A percentile compares a stretch with the other conserved stretches of the same genome.
phyloP scores from a whole-genome alignment of 78 protist genomes.

The Monosiga brevicollis region DNA sequence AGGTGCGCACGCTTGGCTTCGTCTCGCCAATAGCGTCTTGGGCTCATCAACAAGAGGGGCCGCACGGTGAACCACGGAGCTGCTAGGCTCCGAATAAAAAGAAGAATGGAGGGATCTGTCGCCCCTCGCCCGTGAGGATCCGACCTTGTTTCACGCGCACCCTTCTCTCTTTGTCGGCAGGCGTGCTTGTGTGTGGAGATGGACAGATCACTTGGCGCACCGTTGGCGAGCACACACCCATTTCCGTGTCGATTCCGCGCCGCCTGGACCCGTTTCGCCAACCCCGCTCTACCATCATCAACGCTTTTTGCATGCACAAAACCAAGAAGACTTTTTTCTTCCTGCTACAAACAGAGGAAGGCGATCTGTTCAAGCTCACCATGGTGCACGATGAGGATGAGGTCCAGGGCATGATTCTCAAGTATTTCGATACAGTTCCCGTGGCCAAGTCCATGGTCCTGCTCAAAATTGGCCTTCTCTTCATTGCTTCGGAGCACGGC shows the following conservation, averaged over 20 bases:
- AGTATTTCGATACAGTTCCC: constrained; percentile 87
- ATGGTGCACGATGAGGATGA: constrained; percentile 40
- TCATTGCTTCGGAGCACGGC: constrained; percentile 89
- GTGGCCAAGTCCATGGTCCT: constrained; percentile 50
- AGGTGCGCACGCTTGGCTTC: too few species aligned
- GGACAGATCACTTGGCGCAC: constrained; percentile 35
- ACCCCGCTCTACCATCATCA: constrained; percentile 3
- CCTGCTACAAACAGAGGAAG: constrained; percentile 85
- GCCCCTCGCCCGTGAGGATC: too few species aligned
- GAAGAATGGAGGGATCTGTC: too few species aligned
- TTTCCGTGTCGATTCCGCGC: constrained; percentile 37
- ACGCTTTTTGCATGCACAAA: constrained; percentile 40
- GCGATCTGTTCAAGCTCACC: constrained; percentile 83
- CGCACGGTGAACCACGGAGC: too few species aligned
- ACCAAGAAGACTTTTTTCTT: constrained; percentile 68
- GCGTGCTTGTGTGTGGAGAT: not conserved
- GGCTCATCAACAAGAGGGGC: too few species aligned
- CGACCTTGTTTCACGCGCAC: too few species aligned
- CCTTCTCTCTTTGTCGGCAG: too few species aligned
- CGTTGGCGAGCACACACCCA: constrained; percentile 28
- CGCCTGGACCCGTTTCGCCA: constrained; percentile 33
- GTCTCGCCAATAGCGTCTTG: too few species aligned
- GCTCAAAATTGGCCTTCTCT: constrained; percentile 71
- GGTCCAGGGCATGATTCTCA: constrained; percentile 39
- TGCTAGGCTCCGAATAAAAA: too few species aligned